Evolutionary conservation across 179 eudicot genomes (phyloP).

Genomic region (Actinidia arguta): DNA sequence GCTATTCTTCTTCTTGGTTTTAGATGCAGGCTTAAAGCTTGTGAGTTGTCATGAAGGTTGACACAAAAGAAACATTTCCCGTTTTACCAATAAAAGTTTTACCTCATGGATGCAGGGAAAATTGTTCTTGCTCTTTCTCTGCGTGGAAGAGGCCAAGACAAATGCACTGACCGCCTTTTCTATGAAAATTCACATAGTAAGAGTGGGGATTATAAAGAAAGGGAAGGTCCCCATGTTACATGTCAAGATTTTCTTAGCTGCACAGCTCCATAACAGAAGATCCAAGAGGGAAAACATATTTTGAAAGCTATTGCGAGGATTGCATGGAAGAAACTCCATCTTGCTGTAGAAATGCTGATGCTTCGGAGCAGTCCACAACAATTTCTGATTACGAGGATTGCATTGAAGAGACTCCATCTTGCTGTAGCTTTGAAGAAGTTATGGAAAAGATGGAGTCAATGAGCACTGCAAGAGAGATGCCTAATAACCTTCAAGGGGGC

Average conservation of each 20-base stretch:
- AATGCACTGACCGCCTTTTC: conserved; percentile 31
- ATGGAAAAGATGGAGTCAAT: conserved; percentile 58
- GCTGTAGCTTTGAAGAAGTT: conserved; percentile 66
- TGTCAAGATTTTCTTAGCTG: conserved; percentile 30
- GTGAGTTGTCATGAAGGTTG: not conserved
- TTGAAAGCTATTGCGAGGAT: conserved; percentile 71
- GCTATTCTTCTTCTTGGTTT: not conserved
- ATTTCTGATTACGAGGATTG: conserved; percentile 67
- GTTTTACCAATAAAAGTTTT: conserved; percentile 3
- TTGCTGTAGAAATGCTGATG: conserved; percentile 51
- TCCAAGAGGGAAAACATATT: conserved; percentile 57
- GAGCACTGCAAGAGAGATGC: conserved; percentile 58
- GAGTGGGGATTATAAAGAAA: conserved; percentile 31
- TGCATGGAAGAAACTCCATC: conserved; percentile 44
- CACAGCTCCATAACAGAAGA: conserved; percentile 40
- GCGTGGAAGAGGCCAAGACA: conserved; percentile 63
- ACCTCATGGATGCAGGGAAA: conserved; percentile 52
- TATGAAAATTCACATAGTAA: conserved; percentile 30
- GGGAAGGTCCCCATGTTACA: conserved; percentile 37
- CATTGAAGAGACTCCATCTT: conserved; percentile 43
- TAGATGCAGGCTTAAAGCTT: not conserved
- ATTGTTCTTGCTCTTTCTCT: conserved; percentile 77
- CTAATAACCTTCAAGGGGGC: conserved; percentile 74
- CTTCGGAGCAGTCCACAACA: conserved; percentile 59
- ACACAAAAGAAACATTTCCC: not conserved